A percentile compares a stretch with the other conserved stretches of the same genome.
These are phyloP conservation scores for Suillus spraguei DNA, from an alignment of 768 basidiomycete genomes.

Conservation along the genomic window DNA sequence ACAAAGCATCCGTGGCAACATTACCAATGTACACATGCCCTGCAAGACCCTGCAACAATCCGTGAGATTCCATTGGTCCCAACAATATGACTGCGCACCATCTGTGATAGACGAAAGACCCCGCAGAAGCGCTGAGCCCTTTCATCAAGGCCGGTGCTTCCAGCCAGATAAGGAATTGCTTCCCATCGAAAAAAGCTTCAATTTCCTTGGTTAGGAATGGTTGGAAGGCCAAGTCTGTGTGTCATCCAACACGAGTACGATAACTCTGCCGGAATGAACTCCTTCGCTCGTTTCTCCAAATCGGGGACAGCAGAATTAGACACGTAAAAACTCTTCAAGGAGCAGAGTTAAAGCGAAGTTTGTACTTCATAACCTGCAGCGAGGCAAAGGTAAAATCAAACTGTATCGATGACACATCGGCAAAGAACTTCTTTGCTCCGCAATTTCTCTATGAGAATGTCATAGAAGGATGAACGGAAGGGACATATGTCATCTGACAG, in stretches of 20 bases:
- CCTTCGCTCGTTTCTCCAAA: slow-evolving; percentile 15
- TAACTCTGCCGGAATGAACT: slow-evolving; percentile 22
- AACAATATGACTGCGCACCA: not conserved
- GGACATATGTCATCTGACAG: slow-evolving; percentile 6
- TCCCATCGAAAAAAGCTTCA: not conserved
- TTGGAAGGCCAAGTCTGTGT: slow-evolving; percentile 7
- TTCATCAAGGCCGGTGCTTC: slow-evolving; percentile 6
- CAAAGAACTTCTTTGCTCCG: slow-evolving; percentile 18
- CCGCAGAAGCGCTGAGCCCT: not conserved
- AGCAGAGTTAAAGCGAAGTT: slow-evolving; percentile 18
- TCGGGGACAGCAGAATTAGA: slow-evolving; percentile 6
- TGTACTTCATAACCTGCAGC: slow-evolving; percentile 10
- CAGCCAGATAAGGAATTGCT: slow-evolving; percentile 15
- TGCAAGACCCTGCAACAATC: not conserved
- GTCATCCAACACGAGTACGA: slow-evolving; percentile 26
- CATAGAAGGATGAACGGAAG: slow-evolving; percentile 30
- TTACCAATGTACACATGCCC: too few relatives aligned
- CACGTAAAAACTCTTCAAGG: slow-evolving; percentile 10
- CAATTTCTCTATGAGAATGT: slow-evolving; percentile 22
- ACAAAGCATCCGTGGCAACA: too few relatives aligned
- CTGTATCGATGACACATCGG: slow-evolving; percentile 5
- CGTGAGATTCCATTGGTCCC: not conserved
- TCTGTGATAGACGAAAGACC: not conserved
- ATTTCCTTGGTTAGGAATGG: not conserved
- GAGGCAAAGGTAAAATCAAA: slow-evolving; percentile 12